Evolutionary conservation across 805 yeast genomes (phyloP), one percentile per base, ranked within the genome.

Genomic region (Metschnikowia gruessii): DNA sequence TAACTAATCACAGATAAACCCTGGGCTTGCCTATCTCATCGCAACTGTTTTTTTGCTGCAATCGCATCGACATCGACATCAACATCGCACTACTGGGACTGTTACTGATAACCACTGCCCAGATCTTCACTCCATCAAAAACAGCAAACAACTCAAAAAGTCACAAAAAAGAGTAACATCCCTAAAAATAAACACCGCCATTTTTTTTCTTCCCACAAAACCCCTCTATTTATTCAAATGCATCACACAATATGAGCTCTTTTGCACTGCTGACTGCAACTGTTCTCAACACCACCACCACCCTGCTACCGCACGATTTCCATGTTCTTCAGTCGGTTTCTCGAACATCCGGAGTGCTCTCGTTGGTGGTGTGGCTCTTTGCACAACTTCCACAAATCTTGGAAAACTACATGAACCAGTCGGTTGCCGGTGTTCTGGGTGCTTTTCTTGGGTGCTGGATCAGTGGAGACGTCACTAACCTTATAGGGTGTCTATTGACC

Each of bases 401-500:
- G 30, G 64, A 62, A 30, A 62, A 62, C 56, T 55, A 62, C 37
- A 30, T 63, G 24, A 69, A 68, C 50, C 62, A 60, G 40, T 61
- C 67, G 1, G 74, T 70, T 1, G 55, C 58, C 4, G 75, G 74
- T 1, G 66, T 70, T 1, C 64, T 69, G 30, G 39, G 60, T 0
- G 45, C 59, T 17, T 70, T 70, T 42, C 50, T 70, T 30, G 47
- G 54, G 9, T 61, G 64, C 50, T 67, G 74, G 73, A 63, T 68
- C 31, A 54, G 62, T 4, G 74, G 75, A 15, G 75, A 58, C 37
- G 63, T 73, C 17, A 74, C 81, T 8, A 76, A 80, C 37, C 63
- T 83, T 24, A 38, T 76, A 0, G 97, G 97, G 0, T 88, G 96
- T 50, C 49, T 87, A 0, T 61, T 89, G 39, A 89, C 96, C 0